Evolutionary conservation across 2,329 filamentous ascomycete genomes (phyloP), one percentile per base, ranked within the genome.

Genomic region (Corynespora cassiicola): DNA sequence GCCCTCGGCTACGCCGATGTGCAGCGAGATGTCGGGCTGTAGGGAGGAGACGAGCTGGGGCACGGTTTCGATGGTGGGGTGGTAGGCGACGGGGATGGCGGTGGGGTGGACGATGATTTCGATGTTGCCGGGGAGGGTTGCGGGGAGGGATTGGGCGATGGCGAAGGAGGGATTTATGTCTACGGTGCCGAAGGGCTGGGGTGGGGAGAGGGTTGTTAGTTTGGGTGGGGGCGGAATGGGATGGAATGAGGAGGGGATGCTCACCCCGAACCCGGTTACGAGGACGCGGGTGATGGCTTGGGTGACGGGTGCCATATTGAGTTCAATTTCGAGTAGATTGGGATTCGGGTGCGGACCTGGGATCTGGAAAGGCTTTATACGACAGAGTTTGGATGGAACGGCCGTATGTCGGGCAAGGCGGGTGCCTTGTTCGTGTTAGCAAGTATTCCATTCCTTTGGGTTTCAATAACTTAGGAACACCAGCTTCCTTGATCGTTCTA

Each of bases 161-260:
- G 90, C 81, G 78, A 82, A 91, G 2, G 89, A 89, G 6, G 90
- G 88, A 63, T 95, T 95, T 47, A 86, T 71, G 18, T 85, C 81
- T 59, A 58, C 84, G 22, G 84, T 75, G 57, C 85, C 83, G 67
- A 94, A 95, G 2, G 90, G 85, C 88, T 92, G 49, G 24, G 10
- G n/a, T n/a, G n/a, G n/a, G n/a, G n/a, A n/a, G n/a, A n/a, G n/a
- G 6, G 26, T 8, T 22, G 26, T 30, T 39, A 22, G 27, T 7
- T 17, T 38, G 19, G 28, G 20, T 36, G n/a, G n/a, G n/a, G n/a
- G n/a, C n/a, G n/a, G 11, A 39, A 29, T 34, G 17, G 22, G 26
- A 32, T 20, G 12, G 17, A 55, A 6, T 20, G n/a, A 11, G n/a
- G n/a, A n/a, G n/a, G n/a, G n/a, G 21, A 36, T 7, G 31, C 66